Evolutionary conservation across 306 rosid genomes (phyloP).

Genomic region (Inga laurina): DNA sequence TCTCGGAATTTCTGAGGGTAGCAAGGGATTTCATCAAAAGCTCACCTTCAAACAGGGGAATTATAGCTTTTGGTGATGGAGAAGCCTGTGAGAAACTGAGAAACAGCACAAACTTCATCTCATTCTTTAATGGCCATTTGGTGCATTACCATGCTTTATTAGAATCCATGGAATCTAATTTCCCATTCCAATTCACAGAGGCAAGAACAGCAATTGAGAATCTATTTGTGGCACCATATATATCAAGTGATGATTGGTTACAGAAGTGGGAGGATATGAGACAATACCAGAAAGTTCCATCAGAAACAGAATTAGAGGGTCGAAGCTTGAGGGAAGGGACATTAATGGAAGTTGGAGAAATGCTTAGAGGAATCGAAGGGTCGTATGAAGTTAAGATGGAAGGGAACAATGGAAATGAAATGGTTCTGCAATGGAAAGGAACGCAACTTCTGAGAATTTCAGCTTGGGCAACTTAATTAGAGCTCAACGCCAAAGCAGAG

Average conservation of each 20-base stretch:
- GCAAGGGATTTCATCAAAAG: conserved; percentile 51
- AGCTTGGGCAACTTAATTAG: conserved; percentile 46
- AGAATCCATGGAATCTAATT: conserved; percentile 51
- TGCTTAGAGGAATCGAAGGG: conserved; percentile 40
- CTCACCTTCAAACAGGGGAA: conserved; percentile 37
- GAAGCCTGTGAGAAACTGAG: conserved; percentile 41
- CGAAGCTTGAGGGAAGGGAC: conserved; percentile 44
- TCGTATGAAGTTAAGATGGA: conserved; percentile 47
- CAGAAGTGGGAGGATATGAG: conserved; percentile 49
- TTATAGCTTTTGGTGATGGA: conserved; percentile 59
- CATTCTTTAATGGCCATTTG: conserved; percentile 54
- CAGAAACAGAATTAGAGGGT: conserved; percentile 39
- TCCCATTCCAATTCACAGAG: conserved; percentile 43
- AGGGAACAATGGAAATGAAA: conserved; percentile 45
- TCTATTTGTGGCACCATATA: conserved; percentile 52
- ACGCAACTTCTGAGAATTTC: conserved; percentile 58
- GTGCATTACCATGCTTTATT: conserved; percentile 57
- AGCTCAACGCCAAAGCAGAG: not conserved
- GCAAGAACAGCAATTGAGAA: conserved; percentile 60
- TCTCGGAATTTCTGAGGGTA: conserved; percentile 41
- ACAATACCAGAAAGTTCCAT: conserved; percentile 14
- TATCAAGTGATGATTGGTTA: conserved; percentile 52
- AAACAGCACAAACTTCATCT: conserved; percentile 40
- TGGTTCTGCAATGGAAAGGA: conserved; percentile 56
- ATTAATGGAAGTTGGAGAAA: conserved; percentile 49